Evolutionary conservation across 129 eudicot species (phyloP).

Genomic region (Artemisia argyi): DNA sequence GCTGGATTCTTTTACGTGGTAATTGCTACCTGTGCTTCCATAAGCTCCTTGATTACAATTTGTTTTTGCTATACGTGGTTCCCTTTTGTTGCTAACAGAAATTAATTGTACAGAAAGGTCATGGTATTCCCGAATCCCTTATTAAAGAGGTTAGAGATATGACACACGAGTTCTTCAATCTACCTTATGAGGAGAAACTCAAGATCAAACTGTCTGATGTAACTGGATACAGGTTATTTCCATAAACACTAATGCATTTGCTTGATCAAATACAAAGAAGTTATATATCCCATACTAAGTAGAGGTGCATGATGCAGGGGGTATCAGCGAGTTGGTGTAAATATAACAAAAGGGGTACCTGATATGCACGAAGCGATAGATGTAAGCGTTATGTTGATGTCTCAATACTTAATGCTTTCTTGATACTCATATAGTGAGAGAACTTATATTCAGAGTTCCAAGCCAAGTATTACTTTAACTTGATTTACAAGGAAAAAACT

Average conservation of each 20-base stretch:
- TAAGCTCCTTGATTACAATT: not conserved
- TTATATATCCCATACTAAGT: not conserved
- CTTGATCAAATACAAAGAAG: not conserved
- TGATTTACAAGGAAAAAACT: no score
- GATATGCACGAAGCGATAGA: conserved; percentile 95
- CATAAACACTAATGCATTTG: not conserved
- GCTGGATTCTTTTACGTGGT: conserved; percentile 99
- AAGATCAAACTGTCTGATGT: conserved; percentile 70
- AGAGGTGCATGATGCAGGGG: conserved; percentile 55
- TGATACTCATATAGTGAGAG: not conserved
- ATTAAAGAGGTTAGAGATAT: conserved; percentile 62
- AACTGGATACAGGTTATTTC: conserved; percentile 82
- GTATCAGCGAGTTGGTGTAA: conserved; percentile 80
- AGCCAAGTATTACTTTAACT: no score
- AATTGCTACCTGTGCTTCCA: not conserved
- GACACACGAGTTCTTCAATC: conserved; percentile 59
- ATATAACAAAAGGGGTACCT: conserved; percentile 86
- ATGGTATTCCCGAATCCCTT: conserved; percentile 80
- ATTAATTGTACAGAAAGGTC: conserved; percentile 66
- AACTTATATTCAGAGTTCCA: not conserved
- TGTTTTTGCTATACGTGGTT: not conserved
- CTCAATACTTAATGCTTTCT: not conserved
- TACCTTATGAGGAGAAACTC: conserved; percentile 77
- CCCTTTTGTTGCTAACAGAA: conserved; percentile 15
- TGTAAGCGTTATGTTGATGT: conserved; percentile 46